Evolutionary conservation across 1,139 yeast genomes (phyloP).

Genomic region (Kodamaea sp.): DNA sequence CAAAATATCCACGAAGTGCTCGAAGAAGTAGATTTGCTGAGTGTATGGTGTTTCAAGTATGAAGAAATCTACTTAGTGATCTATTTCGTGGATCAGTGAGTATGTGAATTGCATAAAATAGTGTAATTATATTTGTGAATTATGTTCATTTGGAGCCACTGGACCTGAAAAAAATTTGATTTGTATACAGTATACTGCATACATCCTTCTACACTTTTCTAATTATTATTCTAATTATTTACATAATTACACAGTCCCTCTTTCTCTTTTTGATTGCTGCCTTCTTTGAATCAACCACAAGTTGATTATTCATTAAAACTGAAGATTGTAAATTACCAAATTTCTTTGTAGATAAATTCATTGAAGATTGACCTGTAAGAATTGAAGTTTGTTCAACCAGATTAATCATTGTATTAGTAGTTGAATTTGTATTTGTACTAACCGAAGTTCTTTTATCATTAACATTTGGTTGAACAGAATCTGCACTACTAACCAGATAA

Average conservation of each 20-base stretch:
- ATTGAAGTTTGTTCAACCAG: constrained; percentile 5
- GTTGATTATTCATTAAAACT: no score
- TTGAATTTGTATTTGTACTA: constrained; percentile 12
- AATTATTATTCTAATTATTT: constrained; percentile 1
- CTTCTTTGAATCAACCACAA: constrained; percentile 9
- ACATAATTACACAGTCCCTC: constrained; percentile 37
- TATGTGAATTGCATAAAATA: no score
- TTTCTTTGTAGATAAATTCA: no score
- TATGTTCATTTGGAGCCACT: no score
- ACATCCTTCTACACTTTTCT: neutral
- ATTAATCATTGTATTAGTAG: constrained; percentile 5
- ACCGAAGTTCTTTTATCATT: constrained; percentile 16
- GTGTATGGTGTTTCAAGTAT: no score
- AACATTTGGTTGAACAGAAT: neutral
- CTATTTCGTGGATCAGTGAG: no score
- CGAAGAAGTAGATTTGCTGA: no score
- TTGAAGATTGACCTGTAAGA: constrained; percentile 1
- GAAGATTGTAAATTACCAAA: no score
- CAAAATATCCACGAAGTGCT: no score
- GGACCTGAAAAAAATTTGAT: no score
- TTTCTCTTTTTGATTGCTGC: constrained; percentile 25
- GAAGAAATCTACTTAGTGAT: no score
- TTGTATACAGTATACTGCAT: neutral
- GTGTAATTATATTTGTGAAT: no score
- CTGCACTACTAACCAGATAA: neutral